Conservation (phyloP, 2,329 filamentous ascomycete genomes). For the Hymenoscyphus linearis region DNA sequence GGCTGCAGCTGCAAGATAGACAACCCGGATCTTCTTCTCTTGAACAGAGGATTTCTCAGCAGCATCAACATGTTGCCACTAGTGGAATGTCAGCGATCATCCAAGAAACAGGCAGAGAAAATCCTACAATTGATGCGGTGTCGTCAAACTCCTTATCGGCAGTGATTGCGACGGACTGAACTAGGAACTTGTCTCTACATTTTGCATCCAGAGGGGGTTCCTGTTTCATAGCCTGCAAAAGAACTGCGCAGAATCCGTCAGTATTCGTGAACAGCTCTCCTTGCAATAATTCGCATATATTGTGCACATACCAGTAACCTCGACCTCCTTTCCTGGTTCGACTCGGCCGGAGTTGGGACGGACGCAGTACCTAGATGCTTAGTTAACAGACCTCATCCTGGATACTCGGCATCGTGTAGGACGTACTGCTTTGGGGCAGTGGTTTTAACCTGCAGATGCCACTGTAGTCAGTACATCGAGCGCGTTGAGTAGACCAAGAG, state of each 20-base stretch:
- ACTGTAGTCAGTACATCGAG: slow-evolving; percentile 26
- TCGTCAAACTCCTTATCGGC: slow-evolving; percentile 79
- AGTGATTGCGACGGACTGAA: slow-evolving; percentile 82
- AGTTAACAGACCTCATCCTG: slow-evolving; percentile 22
- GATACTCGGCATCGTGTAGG: slow-evolving; percentile 18
- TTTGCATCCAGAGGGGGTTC: slow-evolving; percentile 81
- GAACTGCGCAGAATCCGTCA: slow-evolving; percentile 50
- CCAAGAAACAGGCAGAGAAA: not conserved
- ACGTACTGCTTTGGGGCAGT: slow-evolving; percentile 96
- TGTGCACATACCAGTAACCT: slow-evolving; percentile 72
- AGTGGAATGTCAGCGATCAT: slow-evolving; percentile 8
- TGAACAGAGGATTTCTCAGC: slow-evolving; percentile 71
- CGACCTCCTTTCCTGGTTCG: slow-evolving; percentile 81
- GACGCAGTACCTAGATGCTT: slow-evolving; percentile 78
- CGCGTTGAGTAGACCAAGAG: slow-evolving; percentile 16
- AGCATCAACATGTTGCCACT: slow-evolving; percentile 67
- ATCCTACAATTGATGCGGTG: slow-evolving; percentile 71
- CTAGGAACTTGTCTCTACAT: slow-evolving; percentile 96
- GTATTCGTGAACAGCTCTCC: slow-evolving; percentile 7
- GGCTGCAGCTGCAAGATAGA: slow-evolving; percentile 66
- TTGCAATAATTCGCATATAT: not conserved
- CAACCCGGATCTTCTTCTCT: slow-evolving; percentile 94
- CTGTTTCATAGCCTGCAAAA: slow-evolving; percentile 96
- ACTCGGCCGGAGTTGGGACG: slow-evolving; percentile 95
- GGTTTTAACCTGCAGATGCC: slow-evolving; percentile 76